phyloP scores from a whole-genome alignment of 139 green algal genomes.

The Limnomonas spitsbergensis region DNA sequence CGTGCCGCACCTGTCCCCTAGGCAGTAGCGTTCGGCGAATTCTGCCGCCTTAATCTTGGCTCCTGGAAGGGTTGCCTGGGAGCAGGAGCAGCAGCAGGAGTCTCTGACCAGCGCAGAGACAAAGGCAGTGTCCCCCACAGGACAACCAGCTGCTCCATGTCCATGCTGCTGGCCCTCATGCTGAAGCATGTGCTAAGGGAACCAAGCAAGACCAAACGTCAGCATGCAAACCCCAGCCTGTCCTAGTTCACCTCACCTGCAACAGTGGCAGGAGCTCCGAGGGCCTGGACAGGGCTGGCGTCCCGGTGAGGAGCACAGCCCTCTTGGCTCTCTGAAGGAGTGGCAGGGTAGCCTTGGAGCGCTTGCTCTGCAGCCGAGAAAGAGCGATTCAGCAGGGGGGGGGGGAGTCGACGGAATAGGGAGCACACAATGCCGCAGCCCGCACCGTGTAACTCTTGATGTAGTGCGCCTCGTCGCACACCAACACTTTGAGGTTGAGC shows the following conservation, averaged over 20 bases:
- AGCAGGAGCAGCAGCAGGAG: too few species aligned
- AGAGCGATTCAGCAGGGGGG: too few species aligned
- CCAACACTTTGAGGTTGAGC: constrained; percentile 36
- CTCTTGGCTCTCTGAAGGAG: constrained; percentile 57
- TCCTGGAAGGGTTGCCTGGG: constrained; percentile 49
- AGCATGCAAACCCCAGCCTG: too few species aligned
- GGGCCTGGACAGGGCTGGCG: constrained; percentile 67
- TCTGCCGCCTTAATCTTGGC: constrained; percentile 59
- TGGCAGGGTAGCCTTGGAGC: constrained; percentile 62
- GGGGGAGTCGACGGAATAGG: too few species aligned
- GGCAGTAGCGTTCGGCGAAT: constrained; percentile 72
- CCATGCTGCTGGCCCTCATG: too few species aligned
- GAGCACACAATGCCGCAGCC: not conserved
- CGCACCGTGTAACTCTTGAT: constrained; percentile 64
- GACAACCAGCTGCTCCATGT: too few species aligned
- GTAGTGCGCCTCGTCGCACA: constrained; percentile 74
- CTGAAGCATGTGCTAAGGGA: too few species aligned
- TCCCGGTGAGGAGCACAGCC: constrained; percentile 74
- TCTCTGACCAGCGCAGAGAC: too few species aligned
- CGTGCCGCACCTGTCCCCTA: constrained; percentile 21
- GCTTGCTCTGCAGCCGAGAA: constrained; percentile 39
- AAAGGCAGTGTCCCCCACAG: too few species aligned
- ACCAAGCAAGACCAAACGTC: too few species aligned
- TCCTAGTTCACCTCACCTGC: constrained; percentile 16
- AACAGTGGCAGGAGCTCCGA: constrained; percentile 73